phyloP scores from a whole-genome alignment of 2,329 filamentous ascomycete genomes.

The Penicillium vulpinum region DNA sequence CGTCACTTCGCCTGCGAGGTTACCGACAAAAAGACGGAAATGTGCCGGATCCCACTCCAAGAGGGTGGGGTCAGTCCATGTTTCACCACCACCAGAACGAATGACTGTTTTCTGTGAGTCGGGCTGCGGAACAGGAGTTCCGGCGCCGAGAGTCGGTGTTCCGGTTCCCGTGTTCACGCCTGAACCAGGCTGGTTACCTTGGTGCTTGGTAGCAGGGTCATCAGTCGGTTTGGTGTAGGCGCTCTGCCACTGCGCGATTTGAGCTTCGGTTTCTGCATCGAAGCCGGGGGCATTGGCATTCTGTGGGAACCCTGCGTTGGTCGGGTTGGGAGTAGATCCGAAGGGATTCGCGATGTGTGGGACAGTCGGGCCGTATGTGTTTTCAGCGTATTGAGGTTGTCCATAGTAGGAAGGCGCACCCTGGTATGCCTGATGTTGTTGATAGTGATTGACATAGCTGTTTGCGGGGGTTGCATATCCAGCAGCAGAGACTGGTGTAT shows the following conservation, averaged over 20 bases:
- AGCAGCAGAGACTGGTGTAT: conserved; percentile 35
- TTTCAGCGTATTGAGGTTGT: conserved; percentile 50
- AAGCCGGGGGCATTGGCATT: conserved; percentile 41
- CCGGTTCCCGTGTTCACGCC: conserved; percentile 34
- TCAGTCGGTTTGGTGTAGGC: conserved; percentile 65
- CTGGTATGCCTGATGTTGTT: conserved; percentile 40
- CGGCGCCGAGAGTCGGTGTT: conserved; percentile 39
- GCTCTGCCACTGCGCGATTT: conserved; percentile 93
- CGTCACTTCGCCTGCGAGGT: conserved; percentile 94
- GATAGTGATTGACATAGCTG: conserved; percentile 45
- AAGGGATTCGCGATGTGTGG: conserved; percentile 83
- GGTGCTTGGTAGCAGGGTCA: conserved; percentile 25
- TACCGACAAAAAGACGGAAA: conserved; percentile 92
- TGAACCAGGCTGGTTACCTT: conserved; percentile 36
- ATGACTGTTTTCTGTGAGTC: conserved; percentile 76
- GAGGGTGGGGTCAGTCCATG: conserved; percentile 83
- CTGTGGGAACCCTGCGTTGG: conserved; percentile 34
- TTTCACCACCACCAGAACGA: conserved; percentile 84
- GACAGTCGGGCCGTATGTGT: conserved; percentile 51
- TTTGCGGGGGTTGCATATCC: conserved; percentile 42
- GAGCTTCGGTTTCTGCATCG: conserved; percentile 81
- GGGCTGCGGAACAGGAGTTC: conserved; percentile 46
- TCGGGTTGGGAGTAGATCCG: conserved; percentile 49
- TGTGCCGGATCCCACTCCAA: conserved; percentile 96
- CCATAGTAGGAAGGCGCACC: conserved; percentile 48